These are phyloP conservation scores for Eimeria falciformis DNA, from an alignment of 169 alveolate species.

Conservation along the genomic window DNA sequence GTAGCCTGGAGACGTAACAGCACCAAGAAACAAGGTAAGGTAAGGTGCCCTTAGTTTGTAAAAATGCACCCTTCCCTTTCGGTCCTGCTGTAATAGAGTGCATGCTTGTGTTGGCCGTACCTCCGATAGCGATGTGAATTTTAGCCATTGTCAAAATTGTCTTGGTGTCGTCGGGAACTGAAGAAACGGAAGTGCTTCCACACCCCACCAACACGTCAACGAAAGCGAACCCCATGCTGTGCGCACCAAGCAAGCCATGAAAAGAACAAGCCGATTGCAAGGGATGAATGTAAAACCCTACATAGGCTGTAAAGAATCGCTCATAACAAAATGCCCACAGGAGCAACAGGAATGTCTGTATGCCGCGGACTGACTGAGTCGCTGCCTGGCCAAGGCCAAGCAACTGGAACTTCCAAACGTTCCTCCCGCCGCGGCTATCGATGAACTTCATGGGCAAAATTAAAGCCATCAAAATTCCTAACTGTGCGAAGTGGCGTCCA, in stretches of 20 bases:
- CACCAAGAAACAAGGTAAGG: neutral
- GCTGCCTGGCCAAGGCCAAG: constrained; percentile 62
- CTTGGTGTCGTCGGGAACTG: neutral
- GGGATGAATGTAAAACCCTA: neutral
- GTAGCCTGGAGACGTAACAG: constrained; percentile 22
- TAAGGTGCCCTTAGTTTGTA: neutral
- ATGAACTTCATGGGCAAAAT: constrained; percentile 60
- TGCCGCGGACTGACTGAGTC: constrained; percentile 25
- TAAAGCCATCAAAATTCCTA: constrained; percentile 34
- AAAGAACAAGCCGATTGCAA: neutral
- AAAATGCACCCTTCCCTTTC: neutral
- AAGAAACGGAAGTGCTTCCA: too few relatives aligned
- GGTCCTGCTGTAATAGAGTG: neutral
- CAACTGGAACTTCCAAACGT: constrained; percentile 57
- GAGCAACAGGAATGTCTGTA: neutral
- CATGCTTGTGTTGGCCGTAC: neutral
- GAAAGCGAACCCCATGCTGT: constrained; percentile 48
- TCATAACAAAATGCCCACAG: too few relatives aligned
- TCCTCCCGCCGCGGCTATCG: constrained; percentile 58
- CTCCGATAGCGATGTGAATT: too few relatives aligned
- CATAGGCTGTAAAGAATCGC: too few relatives aligned
- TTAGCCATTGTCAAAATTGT: too few relatives aligned
- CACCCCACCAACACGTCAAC: constrained; percentile 36
- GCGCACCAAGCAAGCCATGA: neutral
- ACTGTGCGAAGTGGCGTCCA: constrained; percentile 21